Base-by-base conservation (phyloP, 1,284 basidiomycete species). In the Lentinula novae-zelandiae region DNA sequence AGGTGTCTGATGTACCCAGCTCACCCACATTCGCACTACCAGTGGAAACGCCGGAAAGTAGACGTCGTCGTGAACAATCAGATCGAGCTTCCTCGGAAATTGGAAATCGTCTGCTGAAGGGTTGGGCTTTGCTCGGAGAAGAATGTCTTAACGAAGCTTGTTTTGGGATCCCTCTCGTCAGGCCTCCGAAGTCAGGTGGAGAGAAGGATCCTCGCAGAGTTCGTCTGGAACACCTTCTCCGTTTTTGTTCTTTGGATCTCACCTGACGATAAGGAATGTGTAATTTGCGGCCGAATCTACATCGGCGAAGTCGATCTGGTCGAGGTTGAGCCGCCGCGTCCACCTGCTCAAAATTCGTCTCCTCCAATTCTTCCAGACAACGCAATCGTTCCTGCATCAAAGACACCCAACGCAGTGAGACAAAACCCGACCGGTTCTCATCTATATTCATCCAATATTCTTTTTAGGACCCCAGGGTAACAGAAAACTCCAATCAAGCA, bases 41-140 rank as follows among this genome's bases (percentile, higher is more conserved):
- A 38, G 73, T 78, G 42, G 87, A 89, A 61, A 86, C 85, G 0
- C 85, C 83, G 65, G 84, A 86, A 65, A 81, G 79, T 22, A 73
- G 84, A 49, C 82, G 81, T 44, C 81, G 92, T 48, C 83, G 91
- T 61, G 84, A 87, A 63, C 92, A 93, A 71, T 92, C 90, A 5
- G 92, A 94, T 69, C 75, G 73, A 31, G 92, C 92, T 8, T 90
- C 90, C 1, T 74, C 83, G 57, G 89, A 90, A 68, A 90, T 94
- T 40, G 92, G 89, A 44, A 85, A 82, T 63, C 81, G 85, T 34
- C 76, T 94, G 63, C 73, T 94, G 51, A 86, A 84, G 70, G 92
- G 92, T 48, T 93, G 90, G 90, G 84, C 91, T 0, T 90, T 94
- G 88, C 77, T 94, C 20, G 89, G 82, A 46, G 90, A 93, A 54